Percentiles rank a stretch among this genome's conserved stretches.
These are phyloP conservation scores for Aspergillus versicolor DNA, from an alignment of 2,329 filamentous ascomycete species.

Conservation along the genomic window DNA sequence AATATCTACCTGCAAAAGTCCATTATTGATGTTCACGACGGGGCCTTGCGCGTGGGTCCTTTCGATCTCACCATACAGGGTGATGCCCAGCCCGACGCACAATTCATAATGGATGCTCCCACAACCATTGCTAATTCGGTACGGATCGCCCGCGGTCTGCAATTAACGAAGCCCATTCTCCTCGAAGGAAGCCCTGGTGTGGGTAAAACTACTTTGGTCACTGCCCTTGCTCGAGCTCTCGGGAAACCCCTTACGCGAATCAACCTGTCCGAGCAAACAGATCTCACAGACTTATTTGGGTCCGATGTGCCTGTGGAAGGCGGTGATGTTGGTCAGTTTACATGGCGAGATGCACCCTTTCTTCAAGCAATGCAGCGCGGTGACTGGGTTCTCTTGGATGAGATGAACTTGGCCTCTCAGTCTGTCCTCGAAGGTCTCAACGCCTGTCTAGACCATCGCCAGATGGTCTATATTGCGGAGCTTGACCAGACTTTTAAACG, in stretches of 20 bases:
- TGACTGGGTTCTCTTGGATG: slow-evolving; percentile 93
- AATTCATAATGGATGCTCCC: slow-evolving; percentile 80
- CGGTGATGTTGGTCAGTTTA: slow-evolving; percentile 84
- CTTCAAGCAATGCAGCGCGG: slow-evolving; percentile 94
- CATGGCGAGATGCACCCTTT: slow-evolving; percentile 94
- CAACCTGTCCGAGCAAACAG: slow-evolving; percentile 96
- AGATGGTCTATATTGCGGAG: slow-evolving; percentile 92
- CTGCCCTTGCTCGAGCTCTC: slow-evolving; percentile 75
- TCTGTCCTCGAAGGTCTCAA: slow-evolving; percentile 95
- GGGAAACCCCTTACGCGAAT: slow-evolving; percentile 85
- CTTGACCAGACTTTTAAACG: slow-evolving; percentile 90
- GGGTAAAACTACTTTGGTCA: slow-evolving; percentile 91
- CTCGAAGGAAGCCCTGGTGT: slow-evolving; percentile 97
- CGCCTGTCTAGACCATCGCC: slow-evolving; percentile 92
- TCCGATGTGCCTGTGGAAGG: slow-evolving; percentile 95
- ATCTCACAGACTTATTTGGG: slow-evolving; percentile 95
- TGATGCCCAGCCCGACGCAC: slow-evolving; percentile 52
- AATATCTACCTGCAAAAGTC: slow-evolving; percentile 65
- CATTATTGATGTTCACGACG: slow-evolving; percentile 55
- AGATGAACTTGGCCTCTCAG: slow-evolving; percentile 98
- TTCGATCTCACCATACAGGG: slow-evolving; percentile 65
- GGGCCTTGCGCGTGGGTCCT: slow-evolving; percentile 66
- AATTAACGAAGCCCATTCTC: slow-evolving; percentile 85
- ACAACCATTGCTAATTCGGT: slow-evolving; percentile 89
- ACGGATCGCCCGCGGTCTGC: slow-evolving; percentile 83